Base-by-base conservation (phyloP, 352 stramenopile species). In the Pilasporangium apinafurcum region DNA sequence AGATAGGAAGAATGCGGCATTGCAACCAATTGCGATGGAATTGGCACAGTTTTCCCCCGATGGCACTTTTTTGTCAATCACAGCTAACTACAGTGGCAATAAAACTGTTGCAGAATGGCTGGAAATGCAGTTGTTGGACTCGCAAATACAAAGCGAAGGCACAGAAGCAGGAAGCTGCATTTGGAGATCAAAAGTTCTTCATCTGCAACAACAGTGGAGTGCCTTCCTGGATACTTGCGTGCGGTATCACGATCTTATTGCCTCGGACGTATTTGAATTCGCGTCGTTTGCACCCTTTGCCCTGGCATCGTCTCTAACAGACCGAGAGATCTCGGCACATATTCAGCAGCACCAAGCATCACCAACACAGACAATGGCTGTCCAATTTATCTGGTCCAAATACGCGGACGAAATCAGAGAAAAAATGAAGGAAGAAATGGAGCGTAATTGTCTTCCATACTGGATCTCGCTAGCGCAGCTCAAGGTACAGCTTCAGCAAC, bases 361-460 rank as follows among this genome's bases (percentile, higher is more conserved):
- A 33, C 26, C 8, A 35, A 14, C 16, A 40, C 5, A 1, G 24
- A 10, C 5, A n/a, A 16, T 14, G 8, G 24, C 5, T 24, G 9
- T 3, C 9, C 22, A 3, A 16, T n/a, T 27, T 9, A 53, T 78
- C 8, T 53, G 64, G 2, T 37, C 40, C 22, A 74, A 76, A 35
- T 82, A 77, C 28, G 55, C 60, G 6, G 61, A 69, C 8, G 65
- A 78, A 34, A 68, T 82, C 20, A 39, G 59, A 0, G 56, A 69
- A n/a, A 73, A 68, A 25, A 74, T 82, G 49, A 37, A 44, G 16
- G 68, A 78, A 6, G 63, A 68, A 35, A 68, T 75, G 51, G 46
- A 48, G 34, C 49, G 50, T 24, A 53, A 37, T 26, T 82, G 65
- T 21, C 60, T 65, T 17, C 68, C 60, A 13, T 82, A 68, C 34